Base-by-base conservation (phyloP, 345 rosid genomes). In the Sonneratia alba region DNA sequence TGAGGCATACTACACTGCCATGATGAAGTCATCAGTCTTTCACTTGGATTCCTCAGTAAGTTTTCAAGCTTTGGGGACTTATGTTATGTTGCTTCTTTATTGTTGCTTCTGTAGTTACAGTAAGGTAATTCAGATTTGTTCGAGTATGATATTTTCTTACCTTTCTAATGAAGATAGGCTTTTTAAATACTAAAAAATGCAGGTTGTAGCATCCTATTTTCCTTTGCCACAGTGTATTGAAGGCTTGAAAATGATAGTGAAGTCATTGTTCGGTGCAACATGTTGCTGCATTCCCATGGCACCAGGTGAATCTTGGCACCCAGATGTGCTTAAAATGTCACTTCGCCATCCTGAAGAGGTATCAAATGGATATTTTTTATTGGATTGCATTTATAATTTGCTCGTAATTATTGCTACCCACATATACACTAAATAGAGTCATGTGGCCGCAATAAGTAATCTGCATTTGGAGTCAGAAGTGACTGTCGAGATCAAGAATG, bases 241-340 rank as follows among this genome's bases (percentile, higher is more conserved):
- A 79, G 98, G 98, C 67, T 79, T 94, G 73, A 90, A 90, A 80
- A 71, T 88, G 67, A 82, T 94, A 67, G 95, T 87, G 75, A 79
- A 85, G 71, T 87, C 97, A 71, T 83, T 94, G 72, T 94, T 94
- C 79, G 97, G 97, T 79, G 92, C 90, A 71, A 83, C 88, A 49
- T 89, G 87, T 76, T 83, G 75, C 43, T 80, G 77, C 47, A 74
- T 89, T 68, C 81, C 96, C 45, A 74, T 90, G 79, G 85, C 88
- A 64, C 96, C 87, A 19, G 97, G 98, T 49, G 98, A 94, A 88
- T 88, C 97, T 10, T 94, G 98, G 98, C 96, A 94, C 78, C 90
- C 97, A 34, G 85, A 87, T 67, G 97, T 94, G 75, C 85, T 89
- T 66, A 91, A 94, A 86, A 73, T 91, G 91, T 79, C 83, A 70